phyloP scores from a whole-genome alignment of 1,284 basidiomycete species.

The Malassezia nana region DNA sequence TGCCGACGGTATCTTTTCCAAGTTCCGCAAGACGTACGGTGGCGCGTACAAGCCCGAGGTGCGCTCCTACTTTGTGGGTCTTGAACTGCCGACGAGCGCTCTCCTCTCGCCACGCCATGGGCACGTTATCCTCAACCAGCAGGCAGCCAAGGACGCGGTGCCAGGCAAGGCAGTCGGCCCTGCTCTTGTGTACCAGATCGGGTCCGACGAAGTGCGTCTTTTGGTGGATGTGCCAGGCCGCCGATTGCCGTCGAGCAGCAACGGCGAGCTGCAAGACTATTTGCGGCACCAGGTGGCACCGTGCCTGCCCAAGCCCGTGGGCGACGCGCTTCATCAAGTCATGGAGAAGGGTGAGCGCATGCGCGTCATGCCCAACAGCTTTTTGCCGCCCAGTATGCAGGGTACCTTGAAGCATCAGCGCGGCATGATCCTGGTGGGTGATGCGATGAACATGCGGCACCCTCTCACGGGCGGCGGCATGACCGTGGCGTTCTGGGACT shows the following conservation, averaged over 20 bases:
- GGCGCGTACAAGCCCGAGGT: slow-evolving; percentile 53
- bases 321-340: slow-evolving; percentile 25
- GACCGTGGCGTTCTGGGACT: slow-evolving; percentile 47
- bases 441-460: slow-evolving; percentile 98
- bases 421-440: slow-evolving; percentile 79
- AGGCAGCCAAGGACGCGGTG: slow-evolving; percentile 6
- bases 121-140: slow-evolving; percentile 64
- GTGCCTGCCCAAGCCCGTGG: slow-evolving; percentile 36
- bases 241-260: slow-evolving; percentile 63
- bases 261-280: slow-evolving; percentile 53
- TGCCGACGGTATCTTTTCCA: slow-evolving; percentile 90
- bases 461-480: slow-evolving; percentile 73
- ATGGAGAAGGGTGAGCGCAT: slow-evolving; percentile 32
- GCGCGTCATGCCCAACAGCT: slow-evolving; percentile 90
- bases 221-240: slow-evolving; percentile 74
- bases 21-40: slow-evolving; percentile 57
- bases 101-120: slow-evolving; percentile 56
- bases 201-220: slow-evolving; percentile 67
- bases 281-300: slow-evolving; percentile 35
- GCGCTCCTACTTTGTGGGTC: slow-evolving; percentile 70
- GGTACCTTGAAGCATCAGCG: slow-evolving; percentile 55
- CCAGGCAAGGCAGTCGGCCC: slow-evolving; percentile 54
- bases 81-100: slow-evolving; percentile 59
- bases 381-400: slow-evolving; percentile 75
- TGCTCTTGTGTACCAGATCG: slow-evolving; percentile 80